Evolutionary conservation across 2,329 filamentous ascomycete species (phyloP).

Genomic region (Pyrenophora teres): DNA sequence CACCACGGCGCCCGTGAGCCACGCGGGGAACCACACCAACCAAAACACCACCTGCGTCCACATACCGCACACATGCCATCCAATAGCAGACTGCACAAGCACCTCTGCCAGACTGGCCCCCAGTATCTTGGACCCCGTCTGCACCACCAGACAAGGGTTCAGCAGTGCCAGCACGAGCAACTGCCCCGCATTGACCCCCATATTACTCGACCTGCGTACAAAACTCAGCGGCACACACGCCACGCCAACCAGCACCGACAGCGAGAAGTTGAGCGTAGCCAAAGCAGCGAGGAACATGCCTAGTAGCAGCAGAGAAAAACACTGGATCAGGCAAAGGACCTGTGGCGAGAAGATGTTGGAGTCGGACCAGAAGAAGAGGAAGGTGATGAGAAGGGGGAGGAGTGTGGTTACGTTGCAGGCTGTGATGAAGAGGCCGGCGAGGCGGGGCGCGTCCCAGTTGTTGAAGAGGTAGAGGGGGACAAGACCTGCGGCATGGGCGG

Average conservation of each 20-base stretch:
- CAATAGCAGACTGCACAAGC: constrained; percentile 76
- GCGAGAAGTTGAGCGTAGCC: constrained; percentile 93
- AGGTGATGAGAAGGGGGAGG: constrained; percentile 39
- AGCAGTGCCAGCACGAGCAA: constrained; percentile 31
- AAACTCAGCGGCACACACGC: constrained; percentile 81
- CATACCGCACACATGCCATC: constrained; percentile 87
- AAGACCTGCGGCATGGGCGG: constrained; percentile 75
- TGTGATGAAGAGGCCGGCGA: constrained; percentile 37
- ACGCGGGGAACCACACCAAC: constrained; percentile 95
- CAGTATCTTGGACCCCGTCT: constrained; percentile 29
- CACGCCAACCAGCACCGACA: constrained; percentile 83
- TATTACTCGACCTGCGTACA: constrained; percentile 48
- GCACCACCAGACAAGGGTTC: constrained; percentile 42
- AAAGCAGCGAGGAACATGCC: constrained; percentile 91
- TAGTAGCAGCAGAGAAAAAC: constrained; percentile 87
- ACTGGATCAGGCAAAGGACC: constrained; percentile 80
- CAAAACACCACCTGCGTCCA: constrained; percentile 90
- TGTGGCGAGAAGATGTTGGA: constrained; percentile 63
- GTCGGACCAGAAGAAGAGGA: constrained; percentile 24
- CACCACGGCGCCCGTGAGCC: constrained; percentile 64
- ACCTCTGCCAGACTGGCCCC: constrained; percentile 57
- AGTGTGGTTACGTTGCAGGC: constrained; percentile 40
- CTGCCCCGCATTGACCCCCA: constrained; percentile 14
- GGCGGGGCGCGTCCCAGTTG: constrained; percentile 61
- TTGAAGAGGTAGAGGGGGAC: constrained; percentile 89